Percentiles rank a stretch among this genome's conserved stretches.
phyloP scores from a whole-genome alignment of 1,284 basidiomycete species.

The Rhodotorula glutinis region DNA sequence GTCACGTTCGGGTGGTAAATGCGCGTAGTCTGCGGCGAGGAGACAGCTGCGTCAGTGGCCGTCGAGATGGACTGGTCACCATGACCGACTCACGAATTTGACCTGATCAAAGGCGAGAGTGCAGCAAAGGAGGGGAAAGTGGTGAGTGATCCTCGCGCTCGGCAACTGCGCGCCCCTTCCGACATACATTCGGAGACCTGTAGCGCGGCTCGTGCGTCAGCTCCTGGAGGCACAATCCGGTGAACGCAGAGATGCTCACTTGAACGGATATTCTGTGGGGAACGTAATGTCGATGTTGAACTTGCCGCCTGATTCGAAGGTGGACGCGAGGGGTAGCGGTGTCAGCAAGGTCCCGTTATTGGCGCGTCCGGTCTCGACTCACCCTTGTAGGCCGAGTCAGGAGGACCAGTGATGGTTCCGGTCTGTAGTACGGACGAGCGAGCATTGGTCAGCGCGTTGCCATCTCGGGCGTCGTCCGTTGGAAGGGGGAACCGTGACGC shows the following conservation, averaged over 20 bases:
- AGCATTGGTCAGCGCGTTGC: too few species aligned
- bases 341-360: not conserved
- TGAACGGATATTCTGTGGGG: constrained; percentile 75
- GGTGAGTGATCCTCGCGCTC: too few species aligned
- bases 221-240: too few species aligned
- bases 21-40: constrained; percentile 57
- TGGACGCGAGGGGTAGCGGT: not conserved
- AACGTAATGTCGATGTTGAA: constrained; percentile 71
- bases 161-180: too few species aligned
- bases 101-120: constrained; percentile 21
- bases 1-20: constrained; percentile 92
- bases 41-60: not conserved
- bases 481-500: not conserved
- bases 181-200: constrained; percentile 27
- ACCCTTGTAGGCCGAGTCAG: constrained; percentile 36
- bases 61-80: too few species aligned
- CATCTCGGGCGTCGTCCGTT: not conserved
- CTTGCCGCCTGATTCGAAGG: constrained; percentile 58
- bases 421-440: constrained; percentile 14
- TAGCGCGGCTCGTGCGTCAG: too few species aligned
- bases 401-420: constrained; percentile 32
- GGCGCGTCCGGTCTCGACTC: not conserved
- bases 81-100: constrained; percentile 37
- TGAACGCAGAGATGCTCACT: constrained; percentile 45
- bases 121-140: too few species aligned